Percentiles rank a stretch among this genome's conserved stretches.
Conservation (phyloP, 441 rosid genomes). For the Viola pubescens region DNA sequence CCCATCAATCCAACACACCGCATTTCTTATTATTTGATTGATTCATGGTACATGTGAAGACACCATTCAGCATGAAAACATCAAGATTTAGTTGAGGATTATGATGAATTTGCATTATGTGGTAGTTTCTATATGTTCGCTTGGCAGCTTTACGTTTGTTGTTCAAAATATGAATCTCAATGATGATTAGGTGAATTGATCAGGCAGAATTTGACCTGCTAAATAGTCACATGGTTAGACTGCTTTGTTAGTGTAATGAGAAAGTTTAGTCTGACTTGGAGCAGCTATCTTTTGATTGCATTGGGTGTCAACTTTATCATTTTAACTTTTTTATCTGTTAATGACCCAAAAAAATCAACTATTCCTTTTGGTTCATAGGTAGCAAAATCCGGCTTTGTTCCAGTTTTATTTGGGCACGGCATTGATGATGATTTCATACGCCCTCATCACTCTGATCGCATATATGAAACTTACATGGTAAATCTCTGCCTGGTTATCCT, state of each 20-base stretch:
- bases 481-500: conserved; percentile 9
- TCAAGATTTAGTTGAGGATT: no score
- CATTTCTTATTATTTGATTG: neutral
- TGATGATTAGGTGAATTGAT: no score
- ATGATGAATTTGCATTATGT: no score
- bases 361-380: conserved; percentile 39
- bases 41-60: neutral
- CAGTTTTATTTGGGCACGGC: conserved; percentile 94
- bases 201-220: neutral
- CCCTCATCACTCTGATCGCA: conserved; percentile 90
- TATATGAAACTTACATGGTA: conserved; percentile 80
- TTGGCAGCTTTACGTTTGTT: no score
- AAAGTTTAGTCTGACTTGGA: neutral
- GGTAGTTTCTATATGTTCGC: no score
- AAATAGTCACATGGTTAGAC: neutral
- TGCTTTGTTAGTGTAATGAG: conserved; percentile 1
- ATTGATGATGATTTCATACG: conserved; percentile 82
- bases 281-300: neutral
- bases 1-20: no score
- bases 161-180: no score
- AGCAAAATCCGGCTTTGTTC: conserved; percentile 89
- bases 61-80: no score
- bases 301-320: conserved; percentile 6
- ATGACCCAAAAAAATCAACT: conserved; percentile 1
- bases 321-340: neutral